Conservation (phyloP, 441 rosid species). For the Gossypium gossypioides region DNA sequence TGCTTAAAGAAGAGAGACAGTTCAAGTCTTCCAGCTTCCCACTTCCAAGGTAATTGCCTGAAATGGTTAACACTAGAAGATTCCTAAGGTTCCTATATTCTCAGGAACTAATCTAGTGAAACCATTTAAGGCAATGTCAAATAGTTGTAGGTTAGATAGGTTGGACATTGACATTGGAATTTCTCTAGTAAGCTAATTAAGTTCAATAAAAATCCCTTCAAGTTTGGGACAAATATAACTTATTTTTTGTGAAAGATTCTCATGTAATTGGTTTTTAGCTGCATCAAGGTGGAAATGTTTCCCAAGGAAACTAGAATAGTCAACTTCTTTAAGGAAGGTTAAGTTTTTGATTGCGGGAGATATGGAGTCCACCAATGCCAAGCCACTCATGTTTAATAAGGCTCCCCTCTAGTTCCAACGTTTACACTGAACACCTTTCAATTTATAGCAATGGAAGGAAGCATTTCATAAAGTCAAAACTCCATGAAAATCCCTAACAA, state of each 20-base stretch:
- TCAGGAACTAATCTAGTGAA: slow-evolving; percentile 7
- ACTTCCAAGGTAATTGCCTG: neutral
- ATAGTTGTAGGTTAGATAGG: neutral
- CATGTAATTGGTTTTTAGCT: neutral
- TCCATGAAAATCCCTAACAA: neutral
- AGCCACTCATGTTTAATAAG: neutral
- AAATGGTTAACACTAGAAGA: neutral
- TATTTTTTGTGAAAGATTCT: neutral
- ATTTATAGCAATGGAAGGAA: neutral
- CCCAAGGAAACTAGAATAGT: neutral
- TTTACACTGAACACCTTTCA: slow-evolving; percentile 8
- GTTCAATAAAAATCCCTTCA: neutral
- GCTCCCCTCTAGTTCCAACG: neutral
- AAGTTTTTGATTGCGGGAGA: neutral
- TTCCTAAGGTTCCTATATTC: neutral
- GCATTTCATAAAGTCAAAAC: neutral
- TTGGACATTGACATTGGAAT: neutral
- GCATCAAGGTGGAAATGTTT: neutral
- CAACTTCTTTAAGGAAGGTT: neutral
- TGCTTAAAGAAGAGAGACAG: neutral
- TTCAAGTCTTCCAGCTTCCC: neutral
- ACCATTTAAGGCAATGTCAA: neutral
- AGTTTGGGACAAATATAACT: neutral
- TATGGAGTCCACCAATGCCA: neutral
- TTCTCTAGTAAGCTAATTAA: neutral